phyloP scores from a whole-genome alignment of 768 basidiomycete species.

The Lactifluus hygrophoroides region DNA sequence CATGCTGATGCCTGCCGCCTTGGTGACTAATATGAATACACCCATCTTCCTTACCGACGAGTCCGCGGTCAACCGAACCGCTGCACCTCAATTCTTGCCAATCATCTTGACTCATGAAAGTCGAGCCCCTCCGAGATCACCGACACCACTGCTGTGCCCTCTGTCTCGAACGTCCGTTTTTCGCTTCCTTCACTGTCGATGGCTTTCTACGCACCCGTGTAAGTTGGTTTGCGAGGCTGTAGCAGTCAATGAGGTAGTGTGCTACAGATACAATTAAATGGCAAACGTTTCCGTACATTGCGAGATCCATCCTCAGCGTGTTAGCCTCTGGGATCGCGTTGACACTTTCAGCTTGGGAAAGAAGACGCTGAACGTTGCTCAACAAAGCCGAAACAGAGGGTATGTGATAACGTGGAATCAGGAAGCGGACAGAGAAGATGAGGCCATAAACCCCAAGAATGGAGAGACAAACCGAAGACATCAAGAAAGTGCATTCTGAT shows the following conservation, averaged over 20 bases:
- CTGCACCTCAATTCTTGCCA: too few relatives aligned
- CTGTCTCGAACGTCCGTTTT: slow-evolving; percentile 37
- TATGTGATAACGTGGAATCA: neutral
- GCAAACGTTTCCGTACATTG: neutral
- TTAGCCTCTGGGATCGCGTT: neutral
- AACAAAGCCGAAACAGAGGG: neutral
- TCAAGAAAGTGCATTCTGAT: neutral
- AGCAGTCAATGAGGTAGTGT: neutral
- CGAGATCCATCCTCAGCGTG: neutral
- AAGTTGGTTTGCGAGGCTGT: neutral
- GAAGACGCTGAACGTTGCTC: neutral
- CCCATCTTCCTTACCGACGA: too few relatives aligned
- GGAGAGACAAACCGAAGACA: neutral
- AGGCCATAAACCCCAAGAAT: neutral
- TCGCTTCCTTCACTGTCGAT: too few relatives aligned
- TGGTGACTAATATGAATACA: too few relatives aligned
- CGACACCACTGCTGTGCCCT: slow-evolving; percentile 43
- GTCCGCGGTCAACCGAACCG: too few relatives aligned
- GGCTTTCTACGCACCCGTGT: slow-evolving; percentile 1
- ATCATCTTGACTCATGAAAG: too few relatives aligned
- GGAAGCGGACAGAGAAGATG: neutral
- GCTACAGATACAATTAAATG: neutral
- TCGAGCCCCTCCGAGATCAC: slow-evolving; percentile 57
- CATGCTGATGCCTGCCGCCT: too few relatives aligned
- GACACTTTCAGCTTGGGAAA: neutral